A percentile compares a stretch with the other conserved stretches of the same genome.
phyloP scores from a whole-genome alignment of 2,329 filamentous ascomycete genomes.

The Talaromyces pinophilus region DNA sequence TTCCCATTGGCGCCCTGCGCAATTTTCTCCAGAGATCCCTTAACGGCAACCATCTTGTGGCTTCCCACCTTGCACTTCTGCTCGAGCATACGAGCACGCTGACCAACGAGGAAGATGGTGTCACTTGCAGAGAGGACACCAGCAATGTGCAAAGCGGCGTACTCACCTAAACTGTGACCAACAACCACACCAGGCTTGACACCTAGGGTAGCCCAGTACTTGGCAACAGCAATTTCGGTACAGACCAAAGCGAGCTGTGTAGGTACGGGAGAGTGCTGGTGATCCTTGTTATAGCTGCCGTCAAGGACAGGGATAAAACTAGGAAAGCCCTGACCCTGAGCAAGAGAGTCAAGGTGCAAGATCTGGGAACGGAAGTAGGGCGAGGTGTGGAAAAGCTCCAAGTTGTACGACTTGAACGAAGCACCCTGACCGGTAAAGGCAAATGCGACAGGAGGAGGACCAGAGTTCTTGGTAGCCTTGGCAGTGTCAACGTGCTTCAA shows the following conservation, averaged over 20 bases:
- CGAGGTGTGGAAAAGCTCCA: conserved; percentile 31
- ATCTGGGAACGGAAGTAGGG: conserved; percentile 35
- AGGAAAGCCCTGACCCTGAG: conserved; percentile 34
- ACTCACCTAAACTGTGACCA: conserved; percentile 44
- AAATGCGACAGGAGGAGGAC: conserved; percentile 33
- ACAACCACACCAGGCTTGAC: conserved; percentile 31
- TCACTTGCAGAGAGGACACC: conserved; percentile 41
- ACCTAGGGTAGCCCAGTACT: conserved; percentile 36
- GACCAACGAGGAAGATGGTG: conserved; percentile 66
- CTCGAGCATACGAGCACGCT: conserved; percentile 65
- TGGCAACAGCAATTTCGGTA: conserved; percentile 46
- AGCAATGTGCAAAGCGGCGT: conserved; percentile 40
- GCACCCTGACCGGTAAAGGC: conserved; percentile 37
- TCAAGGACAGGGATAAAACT: conserved; percentile 32
- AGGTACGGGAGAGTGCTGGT: conserved; percentile 27
- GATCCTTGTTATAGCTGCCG: conserved; percentile 22
- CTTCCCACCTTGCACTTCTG: conserved; percentile 66
- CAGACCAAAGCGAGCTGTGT: conserved; percentile 45
- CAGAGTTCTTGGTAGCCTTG: conserved; percentile 5
- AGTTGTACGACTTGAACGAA: conserved; percentile 29
- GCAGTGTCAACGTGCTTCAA: conserved; percentile 7
- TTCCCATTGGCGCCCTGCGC: conserved; percentile 49
- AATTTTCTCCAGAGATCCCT: conserved; percentile 44
- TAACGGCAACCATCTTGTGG: conserved; percentile 65
- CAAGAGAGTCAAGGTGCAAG: conserved; percentile 32